A percentile compares a stretch with the other conserved stretches of the same genome.
phyloP scores from a whole-genome alignment of 495 filamentous ascomycete species.

The Penicillium dipodomyicola region DNA sequence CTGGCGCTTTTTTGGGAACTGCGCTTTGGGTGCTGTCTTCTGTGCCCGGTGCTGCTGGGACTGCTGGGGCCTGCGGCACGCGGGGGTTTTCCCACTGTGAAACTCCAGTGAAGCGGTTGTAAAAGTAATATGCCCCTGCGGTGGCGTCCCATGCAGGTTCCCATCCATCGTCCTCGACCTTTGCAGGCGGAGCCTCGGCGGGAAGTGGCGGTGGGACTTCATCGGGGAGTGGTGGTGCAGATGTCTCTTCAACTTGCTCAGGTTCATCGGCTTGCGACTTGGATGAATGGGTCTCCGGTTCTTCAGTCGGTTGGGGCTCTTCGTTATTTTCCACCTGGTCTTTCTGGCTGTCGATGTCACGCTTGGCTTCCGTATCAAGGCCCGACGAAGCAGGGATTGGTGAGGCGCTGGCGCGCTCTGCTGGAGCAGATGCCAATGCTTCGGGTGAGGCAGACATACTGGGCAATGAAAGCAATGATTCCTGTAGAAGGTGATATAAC shows the following conservation, averaged over 20 bases:
- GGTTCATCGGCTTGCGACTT: slow-evolving; percentile 13
- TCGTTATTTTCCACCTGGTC: slow-evolving; percentile 15
- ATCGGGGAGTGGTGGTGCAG: slow-evolving; percentile 52
- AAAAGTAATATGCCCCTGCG: slow-evolving; percentile 78
- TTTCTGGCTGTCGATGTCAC: slow-evolving; percentile 8
- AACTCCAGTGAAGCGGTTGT: slow-evolving; percentile 73
- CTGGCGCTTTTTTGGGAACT: slow-evolving; percentile 24
- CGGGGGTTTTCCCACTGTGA: slow-evolving; percentile 92
- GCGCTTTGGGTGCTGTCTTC: slow-evolving; percentile 19
- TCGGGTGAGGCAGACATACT: slow-evolving; percentile 18
- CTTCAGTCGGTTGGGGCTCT: slow-evolving; percentile 4
- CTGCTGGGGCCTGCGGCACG: slow-evolving; percentile 49
- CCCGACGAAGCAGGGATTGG: slow-evolving; percentile 10
- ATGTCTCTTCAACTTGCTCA: slow-evolving; percentile 24
- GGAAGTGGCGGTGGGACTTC: slow-evolving; percentile 52
- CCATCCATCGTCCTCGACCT: slow-evolving; percentile 79
- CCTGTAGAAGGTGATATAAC: not conserved
- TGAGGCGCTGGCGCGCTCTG: slow-evolving; percentile 1
- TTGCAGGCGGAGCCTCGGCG: slow-evolving; percentile 51
- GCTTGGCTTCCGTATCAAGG: slow-evolving; percentile 12
- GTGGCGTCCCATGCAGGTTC: slow-evolving; percentile 75
- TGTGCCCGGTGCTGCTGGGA: slow-evolving; percentile 25
- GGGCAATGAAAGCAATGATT: slow-evolving; percentile 9
- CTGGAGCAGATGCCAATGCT: not conserved
- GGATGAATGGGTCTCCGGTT: slow-evolving; percentile 19